Percentiles rank a stretch among this genome's conserved stretches.
phyloP scores from a whole-genome alignment of 768 basidiomycete genomes.

The Lentinula edodes region DNA sequence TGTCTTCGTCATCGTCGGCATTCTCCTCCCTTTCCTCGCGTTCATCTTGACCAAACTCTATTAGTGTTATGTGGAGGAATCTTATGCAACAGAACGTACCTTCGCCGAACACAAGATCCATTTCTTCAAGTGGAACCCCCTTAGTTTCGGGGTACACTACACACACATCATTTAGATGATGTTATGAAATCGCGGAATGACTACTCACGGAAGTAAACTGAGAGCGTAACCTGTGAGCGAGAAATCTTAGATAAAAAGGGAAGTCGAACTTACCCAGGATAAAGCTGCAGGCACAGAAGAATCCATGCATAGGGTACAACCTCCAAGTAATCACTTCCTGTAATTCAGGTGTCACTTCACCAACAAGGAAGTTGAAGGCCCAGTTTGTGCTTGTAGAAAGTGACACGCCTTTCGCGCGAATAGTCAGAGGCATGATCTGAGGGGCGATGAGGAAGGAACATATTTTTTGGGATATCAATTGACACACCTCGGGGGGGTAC shows the following conservation, averaged over 20 bases:
- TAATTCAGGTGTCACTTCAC: conserved; percentile 79
- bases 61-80: neutral
- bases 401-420: conserved; percentile 95
- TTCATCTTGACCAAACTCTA: conserved; percentile 18
- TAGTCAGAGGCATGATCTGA: conserved; percentile 83
- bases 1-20: conserved; percentile 46
- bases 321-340: conserved; percentile 89
- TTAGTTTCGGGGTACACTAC: conserved; percentile 84
- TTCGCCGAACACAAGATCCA: conserved; percentile 89
- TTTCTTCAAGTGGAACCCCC: conserved; percentile 84
- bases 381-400: conserved; percentile 88
- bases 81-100: conserved; percentile 32
- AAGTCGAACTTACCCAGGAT: conserved; percentile 50
- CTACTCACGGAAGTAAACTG: conserved; percentile 72
- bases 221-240: neutral
- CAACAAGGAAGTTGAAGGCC: conserved; percentile 89
- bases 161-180: neutral
- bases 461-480: neutral
- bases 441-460: conserved; percentile 2
- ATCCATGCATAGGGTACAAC: conserved; percentile 93
- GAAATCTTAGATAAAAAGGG: conserved; percentile 5
- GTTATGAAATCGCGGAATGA: neutral
- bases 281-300: conserved; percentile 86
- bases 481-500: conserved; percentile 74
- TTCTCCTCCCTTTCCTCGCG: conserved; percentile 61